Evolutionary conservation across 192 early-diverging fungal genomes (phyloP).

Genomic region (Linnemannia zychae): DNA sequence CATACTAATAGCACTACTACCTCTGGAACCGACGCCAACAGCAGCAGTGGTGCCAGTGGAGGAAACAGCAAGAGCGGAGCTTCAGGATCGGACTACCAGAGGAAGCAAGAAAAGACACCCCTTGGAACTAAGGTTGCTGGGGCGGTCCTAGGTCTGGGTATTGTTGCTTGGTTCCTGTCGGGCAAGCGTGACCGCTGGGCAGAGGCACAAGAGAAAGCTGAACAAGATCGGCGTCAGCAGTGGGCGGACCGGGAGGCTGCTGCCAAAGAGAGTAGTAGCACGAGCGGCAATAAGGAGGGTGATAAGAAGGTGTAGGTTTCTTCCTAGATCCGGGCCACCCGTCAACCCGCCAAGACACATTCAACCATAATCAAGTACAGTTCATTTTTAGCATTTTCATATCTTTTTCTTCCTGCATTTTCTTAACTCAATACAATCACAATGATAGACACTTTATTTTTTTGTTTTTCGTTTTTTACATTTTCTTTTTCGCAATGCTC

Average conservation of each 20-base stretch:
- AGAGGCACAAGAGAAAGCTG: conserved; percentile 13
- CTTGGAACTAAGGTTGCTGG: conserved; percentile 25
- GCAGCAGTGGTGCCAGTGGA: not conserved
- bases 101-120: conserved; percentile 32
- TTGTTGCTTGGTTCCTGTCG: conserved; percentile 45
- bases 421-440: not conserved
- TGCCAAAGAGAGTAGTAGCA: not conserved
- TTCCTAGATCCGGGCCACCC: too few relatives aligned
- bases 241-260: not conserved
- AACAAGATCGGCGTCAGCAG: conserved; percentile 4
- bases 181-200: conserved; percentile 43
- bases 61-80: not conserved
- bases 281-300: not conserved
- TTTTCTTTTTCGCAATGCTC: too few relatives aligned
- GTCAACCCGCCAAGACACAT: not conserved
- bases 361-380: too few relatives aligned
- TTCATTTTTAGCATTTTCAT: not conserved
- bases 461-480: too few relatives aligned
- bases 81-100: not conserved
- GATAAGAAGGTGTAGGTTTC: not conserved
- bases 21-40: not conserved
- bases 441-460: not conserved
- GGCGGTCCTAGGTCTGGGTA: conserved; percentile 17
- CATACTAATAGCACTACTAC: conserved; percentile 3
- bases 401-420: not conserved